Percentiles rank a stretch among this genome's conserved stretches.
Evolutionary conservation across 31 red algal genomes (phyloP).

Genomic region (Odonthalia washingtoniensis): DNA sequence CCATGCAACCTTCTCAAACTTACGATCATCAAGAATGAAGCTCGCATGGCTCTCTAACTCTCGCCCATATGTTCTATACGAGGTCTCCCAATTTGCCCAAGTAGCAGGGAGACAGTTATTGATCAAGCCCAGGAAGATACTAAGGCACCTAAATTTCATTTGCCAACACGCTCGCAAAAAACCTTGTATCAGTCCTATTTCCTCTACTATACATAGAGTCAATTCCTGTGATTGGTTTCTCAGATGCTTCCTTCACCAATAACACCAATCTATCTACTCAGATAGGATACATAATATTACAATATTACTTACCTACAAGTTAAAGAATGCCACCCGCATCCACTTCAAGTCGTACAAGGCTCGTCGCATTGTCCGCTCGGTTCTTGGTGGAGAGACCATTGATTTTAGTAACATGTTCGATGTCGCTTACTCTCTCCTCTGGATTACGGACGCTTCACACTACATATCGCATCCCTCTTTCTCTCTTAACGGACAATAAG

Average conservation of each 20-base stretch:
- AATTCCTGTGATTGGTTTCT: constrained; percentile 40
- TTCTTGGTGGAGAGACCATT: background rate
- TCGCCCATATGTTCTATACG: constrained; percentile 7
- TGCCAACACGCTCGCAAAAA: background rate
- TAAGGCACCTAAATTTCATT: constrained; percentile 21
- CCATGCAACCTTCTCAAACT: background rate
- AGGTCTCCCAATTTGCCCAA: constrained; percentile 38
- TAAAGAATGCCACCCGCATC: background rate
- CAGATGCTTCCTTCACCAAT: constrained; percentile 49
- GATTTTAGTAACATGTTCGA: background rate
- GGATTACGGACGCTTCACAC: constrained; percentile 47
- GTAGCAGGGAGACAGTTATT: constrained; percentile 25
- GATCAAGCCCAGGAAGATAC: background rate
- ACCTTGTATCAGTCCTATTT: background rate
- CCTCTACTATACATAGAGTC: background rate
- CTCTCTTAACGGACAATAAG: constrained; percentile 9
- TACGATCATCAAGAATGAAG: constrained; percentile 20
- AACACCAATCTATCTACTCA: constrained; percentile 25
- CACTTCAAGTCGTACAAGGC: background rate
- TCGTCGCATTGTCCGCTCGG: background rate
- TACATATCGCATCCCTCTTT: background rate
- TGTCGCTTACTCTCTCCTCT: constrained; percentile 15
- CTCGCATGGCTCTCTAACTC: constrained; percentile 44
- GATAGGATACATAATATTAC: constrained; percentile 32
- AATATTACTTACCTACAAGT: constrained; percentile 1